Base-by-base conservation (phyloP, 2,329 filamentous ascomycete species). In the Talaromyces sp. region DNA sequence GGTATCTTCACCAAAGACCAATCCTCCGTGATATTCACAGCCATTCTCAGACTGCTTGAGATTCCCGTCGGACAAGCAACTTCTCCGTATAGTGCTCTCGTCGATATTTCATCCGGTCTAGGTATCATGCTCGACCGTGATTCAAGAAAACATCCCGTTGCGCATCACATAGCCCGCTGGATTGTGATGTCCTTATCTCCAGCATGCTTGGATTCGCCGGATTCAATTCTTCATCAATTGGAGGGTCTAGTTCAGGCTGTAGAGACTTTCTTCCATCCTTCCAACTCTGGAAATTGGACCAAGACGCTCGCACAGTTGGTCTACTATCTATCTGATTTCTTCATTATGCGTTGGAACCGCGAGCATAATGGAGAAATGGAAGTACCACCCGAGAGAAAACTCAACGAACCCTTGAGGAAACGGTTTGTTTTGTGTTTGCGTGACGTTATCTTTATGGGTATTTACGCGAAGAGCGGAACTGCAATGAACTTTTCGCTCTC, bases 201-300 rank as follows among this genome's bases (percentile, higher is more conserved):
- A 1, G 82, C 87, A 52, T 95, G 91, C 70, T 79, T 96, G 56
- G 86, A 90, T 46, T 82, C 86, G n/a, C 83, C 88, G 33, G 88
- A 88, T 61, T 98, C 93, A 0, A 86, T 96, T 48, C 78, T 99
- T 69, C 86, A 89, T 37, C 91, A 90, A 67, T 83, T 99, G 5
- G 93, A 99, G 75, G 93, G 91, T 0, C 82, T 99, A 59, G 90
- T 99, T 68, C 90, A 98, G 75, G 95, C 93, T 2, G 89, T 98
- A 54, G 95, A 99, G 75, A 99, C 95, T 0, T 99, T 99, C 76
- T 99, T 97, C 81, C 95, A 99, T 71, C 95, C 95, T 1, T 99
- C 95, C 2, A 99, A 99, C 75, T 91, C 93, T 59, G 95, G 95
- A 14, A 81, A 81, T 14, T 99, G 95, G 95, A 96, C 93, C 1